Percentiles rank a stretch among this genome's conserved stretches.
Conservation (phyloP, 2,329 filamentous ascomycete genomes). For the Xylaria sp. region DNA sequence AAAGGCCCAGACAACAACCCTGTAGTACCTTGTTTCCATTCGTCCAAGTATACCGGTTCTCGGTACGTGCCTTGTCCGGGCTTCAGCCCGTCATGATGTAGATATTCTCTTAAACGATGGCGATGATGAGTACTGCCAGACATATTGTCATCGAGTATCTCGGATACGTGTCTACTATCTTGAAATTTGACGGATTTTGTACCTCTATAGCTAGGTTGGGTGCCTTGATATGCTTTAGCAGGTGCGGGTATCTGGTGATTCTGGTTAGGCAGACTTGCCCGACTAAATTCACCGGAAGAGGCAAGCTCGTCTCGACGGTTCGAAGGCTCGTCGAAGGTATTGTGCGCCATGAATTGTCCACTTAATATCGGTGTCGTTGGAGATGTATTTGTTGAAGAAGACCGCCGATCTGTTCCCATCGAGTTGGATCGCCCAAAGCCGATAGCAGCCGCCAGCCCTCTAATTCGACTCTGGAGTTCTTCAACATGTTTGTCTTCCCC, state of each 20-base stretch:
- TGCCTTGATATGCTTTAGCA: constrained; percentile 26
- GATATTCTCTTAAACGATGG: constrained; percentile 45
- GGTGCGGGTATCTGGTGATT: constrained; percentile 25
- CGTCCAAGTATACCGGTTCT: constrained; percentile 70
- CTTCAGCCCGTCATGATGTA: constrained; percentile 49
- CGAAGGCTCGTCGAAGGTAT: constrained; percentile 27
- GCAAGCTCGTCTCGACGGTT: constrained; percentile 25
- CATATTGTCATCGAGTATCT: constrained; percentile 37
- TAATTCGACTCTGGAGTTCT: constrained; percentile 41
- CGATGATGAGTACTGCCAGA: constrained; percentile 42
- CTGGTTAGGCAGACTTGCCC: constrained; percentile 33
- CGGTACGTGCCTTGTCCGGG: constrained; percentile 69
- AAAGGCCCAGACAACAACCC: constrained; percentile 69
- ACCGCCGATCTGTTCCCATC: constrained; percentile 35
- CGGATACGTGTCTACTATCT: constrained; percentile 42
- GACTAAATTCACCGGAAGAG: constrained; percentile 32
- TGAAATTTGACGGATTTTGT: constrained; percentile 50
- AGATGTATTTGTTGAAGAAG: constrained; percentile 30
- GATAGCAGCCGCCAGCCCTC: constrained; percentile 41
- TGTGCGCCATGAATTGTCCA: constrained; percentile 34
- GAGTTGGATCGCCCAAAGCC: constrained; percentile 44
- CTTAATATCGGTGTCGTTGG: constrained; percentile 36
- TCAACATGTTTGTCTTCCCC: constrained; percentile 40
- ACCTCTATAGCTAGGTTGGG: constrained; percentile 30
- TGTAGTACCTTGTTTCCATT: constrained; percentile 76